These are phyloP conservation scores for Breynia disticha DNA, from an alignment of 441 rosid species.

Conservation along the genomic window DNA sequence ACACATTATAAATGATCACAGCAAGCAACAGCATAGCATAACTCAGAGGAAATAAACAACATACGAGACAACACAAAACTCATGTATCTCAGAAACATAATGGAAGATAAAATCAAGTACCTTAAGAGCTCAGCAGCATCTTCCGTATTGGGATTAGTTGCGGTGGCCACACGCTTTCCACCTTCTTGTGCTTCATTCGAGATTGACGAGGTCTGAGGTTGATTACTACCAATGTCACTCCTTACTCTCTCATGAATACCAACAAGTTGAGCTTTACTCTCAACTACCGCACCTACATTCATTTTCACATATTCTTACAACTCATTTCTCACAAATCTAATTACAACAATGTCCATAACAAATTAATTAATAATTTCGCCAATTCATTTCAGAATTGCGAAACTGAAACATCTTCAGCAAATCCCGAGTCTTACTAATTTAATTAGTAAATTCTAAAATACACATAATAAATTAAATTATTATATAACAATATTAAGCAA, in stretches of 20 bases:
- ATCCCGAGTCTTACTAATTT: background rate
- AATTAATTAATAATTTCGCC: too few species aligned
- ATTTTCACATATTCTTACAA: background rate
- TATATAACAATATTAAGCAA: too few species aligned
- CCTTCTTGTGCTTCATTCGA: constrained; percentile 28
- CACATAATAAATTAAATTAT: background rate
- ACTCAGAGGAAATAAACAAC: background rate
- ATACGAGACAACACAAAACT: background rate
- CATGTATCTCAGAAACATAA: background rate
- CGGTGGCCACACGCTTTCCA: constrained; percentile 50
- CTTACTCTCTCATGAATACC: constrained; percentile 84
- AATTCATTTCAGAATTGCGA: too few species aligned
- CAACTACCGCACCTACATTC: constrained; percentile 59
- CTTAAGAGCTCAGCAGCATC: constrained; percentile 88
- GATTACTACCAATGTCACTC: constrained; percentile 59
- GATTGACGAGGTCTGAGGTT: constrained; percentile 30
- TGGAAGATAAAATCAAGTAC: constrained; percentile 18
- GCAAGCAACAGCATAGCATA: too few species aligned
- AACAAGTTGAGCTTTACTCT: constrained; percentile 75
- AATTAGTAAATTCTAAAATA: background rate
- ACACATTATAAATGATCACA: too few species aligned
- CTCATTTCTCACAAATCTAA: background rate
- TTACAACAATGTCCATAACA: too few species aligned
- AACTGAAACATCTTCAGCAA: too few species aligned
- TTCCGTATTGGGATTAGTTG: constrained; percentile 71